A percentile compares a stretch with the other conserved stretches of the same genome.
Evolutionary conservation across 805 yeast species (phyloP).

Genomic region (Saccharomycopsis javanensis): DNA sequence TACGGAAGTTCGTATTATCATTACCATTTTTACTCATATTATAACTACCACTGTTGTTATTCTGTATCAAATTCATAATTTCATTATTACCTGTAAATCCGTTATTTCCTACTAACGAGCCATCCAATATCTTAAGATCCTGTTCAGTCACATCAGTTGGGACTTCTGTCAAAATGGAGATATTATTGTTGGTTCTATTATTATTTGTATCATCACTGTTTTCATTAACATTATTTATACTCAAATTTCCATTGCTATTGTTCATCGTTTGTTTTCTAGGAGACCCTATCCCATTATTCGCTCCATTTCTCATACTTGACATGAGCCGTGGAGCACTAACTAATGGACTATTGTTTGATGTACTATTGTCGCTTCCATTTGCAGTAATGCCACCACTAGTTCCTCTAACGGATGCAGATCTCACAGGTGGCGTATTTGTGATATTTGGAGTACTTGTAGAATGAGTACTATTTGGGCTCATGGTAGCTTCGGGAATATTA

Average conservation of each 20-base stretch:
- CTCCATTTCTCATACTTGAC: background rate
- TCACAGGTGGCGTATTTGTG: background rate
- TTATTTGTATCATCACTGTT: no score
- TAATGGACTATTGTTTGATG: background rate
- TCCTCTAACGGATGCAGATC: background rate
- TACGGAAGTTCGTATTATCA: slow-evolving; percentile 6
- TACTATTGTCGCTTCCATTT: background rate
- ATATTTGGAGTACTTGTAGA: background rate
- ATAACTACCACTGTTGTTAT: background rate
- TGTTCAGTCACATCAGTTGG: background rate
- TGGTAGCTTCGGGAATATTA: background rate
- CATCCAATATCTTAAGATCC: background rate
- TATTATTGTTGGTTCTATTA: background rate
- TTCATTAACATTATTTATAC: background rate
- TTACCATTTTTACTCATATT: slow-evolving; percentile 1
- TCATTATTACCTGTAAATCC: background rate
- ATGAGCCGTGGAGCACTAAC: background rate
- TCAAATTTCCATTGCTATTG: background rate
- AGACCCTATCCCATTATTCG: background rate
- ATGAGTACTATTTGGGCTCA: background rate
- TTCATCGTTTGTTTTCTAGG: background rate
- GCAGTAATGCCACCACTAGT: background rate
- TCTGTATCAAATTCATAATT: background rate
- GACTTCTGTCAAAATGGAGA: background rate
- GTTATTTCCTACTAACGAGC: background rate